Percentiles rank a stretch among this genome's conserved stretches.
Conservation (phyloP, 768 basidiomycete species). For the Rhizopogon vinicolor region DNA sequence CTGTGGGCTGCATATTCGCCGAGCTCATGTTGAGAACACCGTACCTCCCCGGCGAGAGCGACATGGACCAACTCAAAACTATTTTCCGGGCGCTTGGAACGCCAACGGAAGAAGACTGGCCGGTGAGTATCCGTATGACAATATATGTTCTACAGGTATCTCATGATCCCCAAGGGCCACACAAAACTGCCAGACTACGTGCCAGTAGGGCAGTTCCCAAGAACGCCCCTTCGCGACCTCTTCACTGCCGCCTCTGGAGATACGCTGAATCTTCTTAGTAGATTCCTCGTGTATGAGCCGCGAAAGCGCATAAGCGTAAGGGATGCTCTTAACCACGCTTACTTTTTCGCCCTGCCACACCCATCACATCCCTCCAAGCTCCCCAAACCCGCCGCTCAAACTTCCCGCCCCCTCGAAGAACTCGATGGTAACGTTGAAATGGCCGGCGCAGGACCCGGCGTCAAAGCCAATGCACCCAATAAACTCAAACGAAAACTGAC, state of each 20-base stretch:
- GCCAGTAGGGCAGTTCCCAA: slow-evolving; percentile 80
- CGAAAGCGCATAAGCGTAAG: slow-evolving; percentile 71
- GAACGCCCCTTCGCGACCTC: slow-evolving; percentile 74
- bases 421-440: slow-evolving; percentile 69
- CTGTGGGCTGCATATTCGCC: slow-evolving; percentile 95
- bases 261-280: slow-evolving; percentile 75
- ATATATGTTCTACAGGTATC: neutral
- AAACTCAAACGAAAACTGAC: slow-evolving; percentile 69
- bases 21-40: slow-evolving; percentile 96
- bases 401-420: slow-evolving; percentile 64
- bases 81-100: slow-evolving; percentile 94
- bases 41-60: slow-evolving; percentile 91
- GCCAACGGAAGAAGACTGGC: slow-evolving; percentile 97
- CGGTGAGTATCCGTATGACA: slow-evolving; percentile 44
- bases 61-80: slow-evolving; percentile 95
- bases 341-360: slow-evolving; percentile 82
- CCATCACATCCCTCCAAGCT: slow-evolving; percentile 88
- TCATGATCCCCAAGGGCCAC: slow-evolving; percentile 59
- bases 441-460: slow-evolving; percentile 42
- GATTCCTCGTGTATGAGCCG: slow-evolving; percentile 84
- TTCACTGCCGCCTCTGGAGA: slow-evolving; percentile 90
- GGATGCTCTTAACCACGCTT: slow-evolving; percentile 81
- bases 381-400: slow-evolving; percentile 60
- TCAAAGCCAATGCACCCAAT: slow-evolving; percentile 47
- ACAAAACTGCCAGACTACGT: slow-evolving; percentile 89